A percentile compares a stretch with the other conserved stretches of the same genome.
Evolutionary conservation across 495 filamentous ascomycete genomes (phyloP).

Genomic region (Parathielavia hyrcaniae): DNA sequence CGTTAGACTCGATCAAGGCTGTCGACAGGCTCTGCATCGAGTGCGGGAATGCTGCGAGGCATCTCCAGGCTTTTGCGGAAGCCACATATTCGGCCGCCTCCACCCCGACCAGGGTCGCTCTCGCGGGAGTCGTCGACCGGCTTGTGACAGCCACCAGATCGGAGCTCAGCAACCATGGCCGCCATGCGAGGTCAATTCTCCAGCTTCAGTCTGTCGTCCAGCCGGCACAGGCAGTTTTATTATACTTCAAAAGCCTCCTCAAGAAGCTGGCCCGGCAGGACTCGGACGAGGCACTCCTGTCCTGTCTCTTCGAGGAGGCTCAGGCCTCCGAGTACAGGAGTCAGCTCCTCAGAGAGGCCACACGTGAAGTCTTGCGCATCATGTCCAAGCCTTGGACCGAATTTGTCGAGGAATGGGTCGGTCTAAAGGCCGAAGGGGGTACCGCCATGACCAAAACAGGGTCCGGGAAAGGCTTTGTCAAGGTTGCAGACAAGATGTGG

Average conservation of each 20-base stretch:
- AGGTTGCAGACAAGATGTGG: conserved; percentile 49
- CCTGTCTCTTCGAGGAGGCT: conserved; percentile 57
- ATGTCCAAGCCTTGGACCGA: conserved; percentile 66
- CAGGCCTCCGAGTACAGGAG: conserved; percentile 58
- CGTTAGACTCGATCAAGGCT: conserved; percentile 48
- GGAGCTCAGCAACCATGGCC: conserved; percentile 44
- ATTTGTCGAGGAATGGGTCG: conserved; percentile 70
- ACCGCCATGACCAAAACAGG: conserved; percentile 44
- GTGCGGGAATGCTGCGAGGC: conserved; percentile 53
- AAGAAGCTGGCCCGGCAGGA: conserved; percentile 45
- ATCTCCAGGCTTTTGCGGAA: conserved; percentile 51
- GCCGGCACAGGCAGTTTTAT: conserved; percentile 56
- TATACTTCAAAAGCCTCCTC: conserved; percentile 55
- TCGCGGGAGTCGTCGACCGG: conserved; percentile 54
- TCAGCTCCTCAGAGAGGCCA: conserved; percentile 53
- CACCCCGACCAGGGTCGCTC: conserved; percentile 51
- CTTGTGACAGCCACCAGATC: conserved; percentile 52
- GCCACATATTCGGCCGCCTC: conserved; percentile 36
- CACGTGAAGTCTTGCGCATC: conserved; percentile 59
- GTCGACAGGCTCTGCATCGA: conserved; percentile 53
- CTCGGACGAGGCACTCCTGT: conserved; percentile 65
- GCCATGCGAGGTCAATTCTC: conserved; percentile 49
- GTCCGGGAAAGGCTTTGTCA: conserved; percentile 52
- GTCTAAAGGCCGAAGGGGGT: conserved; percentile 53
- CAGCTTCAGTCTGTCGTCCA: conserved; percentile 63